These are phyloP conservation scores for Sphagnurus paluster DNA, from an alignment of 1,284 basidiomycete genomes.

Conservation along the genomic window DNA sequence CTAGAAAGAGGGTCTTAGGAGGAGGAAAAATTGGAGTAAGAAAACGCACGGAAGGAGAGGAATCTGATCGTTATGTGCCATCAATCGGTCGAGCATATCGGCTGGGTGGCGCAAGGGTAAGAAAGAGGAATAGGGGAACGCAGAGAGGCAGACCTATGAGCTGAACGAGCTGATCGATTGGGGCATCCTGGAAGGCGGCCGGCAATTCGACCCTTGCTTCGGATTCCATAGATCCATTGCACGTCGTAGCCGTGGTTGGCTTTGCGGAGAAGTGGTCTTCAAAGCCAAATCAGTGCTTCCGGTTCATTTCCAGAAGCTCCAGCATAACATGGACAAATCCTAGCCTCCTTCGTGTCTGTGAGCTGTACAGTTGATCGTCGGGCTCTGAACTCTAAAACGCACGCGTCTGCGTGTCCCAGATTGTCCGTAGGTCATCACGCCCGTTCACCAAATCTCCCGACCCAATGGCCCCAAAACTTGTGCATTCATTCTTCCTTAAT, in stretches of 20 bases:
- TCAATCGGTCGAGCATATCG: slow-evolving; percentile 91
- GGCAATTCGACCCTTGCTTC: slow-evolving; percentile 74
- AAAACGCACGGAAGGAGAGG: slow-evolving; percentile 79
- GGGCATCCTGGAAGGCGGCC: slow-evolving; percentile 72
- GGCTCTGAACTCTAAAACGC: slow-evolving; percentile 51
- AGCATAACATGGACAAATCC: slow-evolving; percentile 33
- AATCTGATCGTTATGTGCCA: slow-evolving; percentile 92
- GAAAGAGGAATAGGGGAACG: slow-evolving; percentile 9
- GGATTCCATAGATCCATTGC: slow-evolving; percentile 81
- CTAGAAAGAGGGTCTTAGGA: slow-evolving; percentile 36
- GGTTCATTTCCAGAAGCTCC: slow-evolving; percentile 18
- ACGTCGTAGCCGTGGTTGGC: slow-evolving; percentile 37
- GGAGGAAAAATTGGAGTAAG: slow-evolving; percentile 13
- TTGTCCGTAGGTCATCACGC: slow-evolving; percentile 17
- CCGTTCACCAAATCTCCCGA: slow-evolving; percentile 20
- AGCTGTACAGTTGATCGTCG: slow-evolving; percentile 57
- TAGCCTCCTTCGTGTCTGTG: slow-evolving; percentile 16
- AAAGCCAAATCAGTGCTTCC: too few species aligned
- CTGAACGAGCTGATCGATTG: slow-evolving; percentile 78
- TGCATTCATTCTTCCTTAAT: slow-evolving; percentile 34
- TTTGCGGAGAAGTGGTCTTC: slow-evolving; percentile 14
- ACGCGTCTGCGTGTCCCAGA: slow-evolving; percentile 16
- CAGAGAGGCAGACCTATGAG: slow-evolving; percentile 69
- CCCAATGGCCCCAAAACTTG: slow-evolving; percentile 78
- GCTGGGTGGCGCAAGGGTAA: slow-evolving; percentile 45